phyloP scores from a whole-genome alignment of 1,284 basidiomycete species.

The Inonotus obliquus region DNA sequence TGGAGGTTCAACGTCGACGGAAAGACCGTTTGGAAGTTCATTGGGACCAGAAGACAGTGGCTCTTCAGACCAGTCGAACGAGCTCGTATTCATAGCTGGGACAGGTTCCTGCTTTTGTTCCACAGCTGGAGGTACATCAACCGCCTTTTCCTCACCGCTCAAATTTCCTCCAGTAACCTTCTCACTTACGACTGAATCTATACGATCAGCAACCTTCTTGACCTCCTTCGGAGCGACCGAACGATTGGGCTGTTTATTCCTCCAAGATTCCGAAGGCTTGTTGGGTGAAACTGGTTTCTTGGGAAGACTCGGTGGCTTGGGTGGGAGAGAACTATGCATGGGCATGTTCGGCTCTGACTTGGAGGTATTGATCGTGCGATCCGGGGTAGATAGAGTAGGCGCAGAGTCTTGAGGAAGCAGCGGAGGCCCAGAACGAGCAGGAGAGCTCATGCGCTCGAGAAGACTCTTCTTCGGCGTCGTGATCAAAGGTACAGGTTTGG shows the following conservation, averaged over 20 bases:
- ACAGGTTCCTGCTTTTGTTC: not conserved
- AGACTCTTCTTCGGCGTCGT: slow-evolving; percentile 14
- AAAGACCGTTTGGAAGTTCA: not conserved
- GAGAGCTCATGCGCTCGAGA: slow-evolving; percentile 16
- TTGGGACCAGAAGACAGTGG: slow-evolving; percentile 3
- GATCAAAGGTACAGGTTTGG: not conserved
- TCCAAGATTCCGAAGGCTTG: not conserved
- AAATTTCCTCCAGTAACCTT: not conserved
- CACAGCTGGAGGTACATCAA: not conserved
- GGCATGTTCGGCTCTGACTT: not conserved
- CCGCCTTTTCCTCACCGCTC: not conserved
- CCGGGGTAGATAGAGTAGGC: not conserved
- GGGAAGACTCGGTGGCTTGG: slow-evolving; percentile 3
- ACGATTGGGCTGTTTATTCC: not conserved
- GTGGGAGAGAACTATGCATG: slow-evolving; percentile 6
- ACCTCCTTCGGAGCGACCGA: not conserved
- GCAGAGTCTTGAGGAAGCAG: not conserved
- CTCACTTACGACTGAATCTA: not conserved
- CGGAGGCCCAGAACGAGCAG: slow-evolving; percentile 2
- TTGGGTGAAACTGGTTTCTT: not conserved
- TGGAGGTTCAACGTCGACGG: slow-evolving; percentile 4
- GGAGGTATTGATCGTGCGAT: not conserved
- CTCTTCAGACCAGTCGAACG: slow-evolving; percentile 18
- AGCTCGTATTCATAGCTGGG: not conserved
- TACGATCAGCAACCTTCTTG: not conserved